Percentiles rank a stretch among this genome's conserved stretches.
Conservation (phyloP, 108 stramenopile species). For the Cylindrotheca closterium region DNA sequence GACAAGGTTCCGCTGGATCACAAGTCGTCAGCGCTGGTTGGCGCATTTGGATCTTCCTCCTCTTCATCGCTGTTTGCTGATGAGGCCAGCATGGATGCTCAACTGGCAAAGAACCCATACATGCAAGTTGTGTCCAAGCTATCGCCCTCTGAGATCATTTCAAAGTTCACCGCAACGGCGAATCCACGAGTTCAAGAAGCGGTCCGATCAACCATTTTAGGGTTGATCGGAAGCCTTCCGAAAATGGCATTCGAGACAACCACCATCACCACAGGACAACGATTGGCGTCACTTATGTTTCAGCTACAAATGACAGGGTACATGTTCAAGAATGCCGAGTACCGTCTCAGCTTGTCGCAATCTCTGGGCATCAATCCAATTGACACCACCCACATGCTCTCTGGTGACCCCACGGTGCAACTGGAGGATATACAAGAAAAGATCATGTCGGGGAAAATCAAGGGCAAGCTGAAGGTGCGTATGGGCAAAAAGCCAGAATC, state of each 20-base stretch:
- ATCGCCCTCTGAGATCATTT: constrained; percentile 79
- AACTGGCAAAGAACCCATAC: constrained; percentile 69
- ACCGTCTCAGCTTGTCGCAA: constrained; percentile 74
- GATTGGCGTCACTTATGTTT: constrained; percentile 94
- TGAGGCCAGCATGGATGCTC: constrained; percentile 8
- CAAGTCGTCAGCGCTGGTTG: constrained; percentile 10
- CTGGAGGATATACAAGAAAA: constrained; percentile 39
- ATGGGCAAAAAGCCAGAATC: constrained; percentile 14
- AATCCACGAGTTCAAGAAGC: constrained; percentile 89
- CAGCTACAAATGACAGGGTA: constrained; percentile 98
- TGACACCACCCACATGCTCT: constrained; percentile 16
- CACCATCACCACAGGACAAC: constrained; percentile 84
- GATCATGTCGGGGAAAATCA: constrained; percentile 36
- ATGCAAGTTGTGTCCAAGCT: constrained; percentile 71
- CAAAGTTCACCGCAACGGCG: constrained; percentile 75
- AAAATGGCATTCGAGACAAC: constrained; percentile 92
- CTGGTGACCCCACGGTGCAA: constrained; percentile 28
- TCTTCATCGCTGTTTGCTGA: neutral
- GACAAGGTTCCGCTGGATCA: neutral
- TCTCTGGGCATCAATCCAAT: constrained; percentile 43
- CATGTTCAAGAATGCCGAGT: constrained; percentile 98
- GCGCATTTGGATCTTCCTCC: constrained; percentile 1
- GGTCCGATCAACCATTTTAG: constrained; percentile 84
- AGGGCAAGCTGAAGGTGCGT: constrained; percentile 70
- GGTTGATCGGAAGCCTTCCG: constrained; percentile 86